A percentile compares a stretch with the other conserved stretches of the same genome.
These are phyloP conservation scores for Parascedosporium putredinis DNA, from an alignment of 2,329 filamentous ascomycete species.

Conservation along the genomic window DNA sequence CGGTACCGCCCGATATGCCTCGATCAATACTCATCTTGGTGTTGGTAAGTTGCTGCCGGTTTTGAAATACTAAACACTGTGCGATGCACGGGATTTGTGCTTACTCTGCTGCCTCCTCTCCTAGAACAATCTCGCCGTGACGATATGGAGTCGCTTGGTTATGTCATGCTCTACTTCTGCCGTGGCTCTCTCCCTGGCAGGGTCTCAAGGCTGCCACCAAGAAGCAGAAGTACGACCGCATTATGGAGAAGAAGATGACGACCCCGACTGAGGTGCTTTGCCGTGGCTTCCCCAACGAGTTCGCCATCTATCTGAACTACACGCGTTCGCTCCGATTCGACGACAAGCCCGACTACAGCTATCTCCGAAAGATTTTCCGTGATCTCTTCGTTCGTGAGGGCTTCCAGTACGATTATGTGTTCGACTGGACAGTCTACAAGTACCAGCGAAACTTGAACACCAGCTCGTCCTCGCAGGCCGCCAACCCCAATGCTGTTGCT, in stretches of 20 bases:
- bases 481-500: conserved; percentile 1
- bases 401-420: conserved; percentile 99
- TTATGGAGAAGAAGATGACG: conserved; percentile 99
- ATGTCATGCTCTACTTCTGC: conserved; percentile 99
- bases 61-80: background rate
- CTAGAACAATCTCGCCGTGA: conserved; percentile 93
- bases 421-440: conserved; percentile 99
- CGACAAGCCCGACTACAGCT: conserved; percentile 99
- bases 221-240: conserved; percentile 99
- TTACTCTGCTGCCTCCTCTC: background rate
- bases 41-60: conserved; percentile 51
- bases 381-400: conserved; percentile 97
- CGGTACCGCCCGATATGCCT: conserved; percentile 94
- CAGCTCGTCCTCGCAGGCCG: conserved; percentile 4
- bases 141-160: conserved; percentile 97
- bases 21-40: conserved; percentile 96
- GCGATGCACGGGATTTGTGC: background rate
- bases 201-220: conserved; percentile 96
- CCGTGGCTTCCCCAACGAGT: conserved; percentile 98
- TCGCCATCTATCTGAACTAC: conserved; percentile 99
- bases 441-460: conserved; percentile 76
- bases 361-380: conserved; percentile 99
- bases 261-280: conserved; percentile 97
- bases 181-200: conserved; percentile 98
- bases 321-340: conserved; percentile 97